Evolutionary conservation across 2,329 filamentous ascomycete genomes (phyloP).

Genomic region (Westerdykella sp.): DNA sequence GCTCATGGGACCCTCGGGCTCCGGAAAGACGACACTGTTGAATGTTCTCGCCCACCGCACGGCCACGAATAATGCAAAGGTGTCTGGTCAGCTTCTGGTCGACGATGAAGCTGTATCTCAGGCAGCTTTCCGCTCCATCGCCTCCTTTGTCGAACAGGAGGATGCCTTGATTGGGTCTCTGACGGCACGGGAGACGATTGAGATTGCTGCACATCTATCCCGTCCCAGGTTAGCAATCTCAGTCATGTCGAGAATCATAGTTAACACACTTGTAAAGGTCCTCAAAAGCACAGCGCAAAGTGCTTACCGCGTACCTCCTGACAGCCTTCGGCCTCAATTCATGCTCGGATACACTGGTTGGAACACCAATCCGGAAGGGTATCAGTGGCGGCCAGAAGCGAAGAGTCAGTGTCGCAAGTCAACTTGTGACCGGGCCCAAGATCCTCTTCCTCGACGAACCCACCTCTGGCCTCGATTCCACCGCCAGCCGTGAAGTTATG

Average conservation of each 20-base stretch:
- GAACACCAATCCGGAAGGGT: constrained; percentile 76
- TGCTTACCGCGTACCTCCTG: constrained; percentile 61
- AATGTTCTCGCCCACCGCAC: constrained; percentile 67
- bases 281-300: constrained; percentile 51
- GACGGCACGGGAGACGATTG: constrained; percentile 72
- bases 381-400: constrained; percentile 82
- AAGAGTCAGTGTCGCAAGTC: constrained; percentile 70
- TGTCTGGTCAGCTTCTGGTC: constrained; percentile 51
- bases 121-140: constrained; percentile 57
- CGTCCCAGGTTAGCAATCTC: constrained; percentile 36
- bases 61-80: constrained; percentile 48
- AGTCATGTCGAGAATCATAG: background rate
- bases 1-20: constrained; percentile 67
- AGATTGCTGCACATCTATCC: constrained; percentile 67
- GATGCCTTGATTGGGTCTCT: constrained; percentile 76
- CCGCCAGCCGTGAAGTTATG: constrained; percentile 69
- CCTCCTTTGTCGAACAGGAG: constrained; percentile 80
- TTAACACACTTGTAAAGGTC: background rate
- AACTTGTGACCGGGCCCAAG: constrained; percentile 73
- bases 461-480: constrained; percentile 76
- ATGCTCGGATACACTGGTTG: constrained; percentile 66
- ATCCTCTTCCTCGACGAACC: constrained; percentile 80
- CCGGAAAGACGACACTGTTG: constrained; percentile 78
- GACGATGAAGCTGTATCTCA: constrained; percentile 56
- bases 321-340: constrained; percentile 65